A percentile compares a stretch with the other conserved stretches of the same genome.
phyloP scores from a whole-genome alignment of 1,284 basidiomycete species.

The Naganishia sp. region DNA sequence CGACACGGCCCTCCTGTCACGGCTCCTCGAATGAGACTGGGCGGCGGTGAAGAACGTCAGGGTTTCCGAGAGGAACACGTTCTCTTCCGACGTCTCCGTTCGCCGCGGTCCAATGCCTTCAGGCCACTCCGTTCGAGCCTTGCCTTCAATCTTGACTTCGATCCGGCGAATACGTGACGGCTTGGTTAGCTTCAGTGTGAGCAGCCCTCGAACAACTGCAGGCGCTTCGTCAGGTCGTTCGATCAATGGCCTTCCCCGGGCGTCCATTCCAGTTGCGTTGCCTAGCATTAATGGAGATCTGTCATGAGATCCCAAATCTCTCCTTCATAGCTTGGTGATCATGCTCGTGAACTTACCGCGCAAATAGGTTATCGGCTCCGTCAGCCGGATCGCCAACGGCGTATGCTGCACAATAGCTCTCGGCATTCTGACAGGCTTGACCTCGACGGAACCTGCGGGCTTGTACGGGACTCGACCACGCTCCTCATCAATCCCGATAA shows the following conservation, averaged over 20 bases:
- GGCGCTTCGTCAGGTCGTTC: slow-evolving; percentile 62
- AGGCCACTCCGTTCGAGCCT: slow-evolving; percentile 69
- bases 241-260: slow-evolving; percentile 56
- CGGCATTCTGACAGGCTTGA: slow-evolving; percentile 25
- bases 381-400: slow-evolving; percentile 67
- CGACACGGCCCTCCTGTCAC: slow-evolving; percentile 65
- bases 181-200: slow-evolving; percentile 77
- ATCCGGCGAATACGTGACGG: slow-evolving; percentile 86
- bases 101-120: slow-evolving; percentile 86
- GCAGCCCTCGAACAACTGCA: slow-evolving; percentile 81
- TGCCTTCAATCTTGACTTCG: slow-evolving; percentile 74
- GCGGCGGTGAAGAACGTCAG: slow-evolving; percentile 71
- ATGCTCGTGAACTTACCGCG: slow-evolving; percentile 51
- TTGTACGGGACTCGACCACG: slow-evolving; percentile 12
- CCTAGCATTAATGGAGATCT: slow-evolving; percentile 37
- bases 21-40: slow-evolving; percentile 39
- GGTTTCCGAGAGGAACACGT: slow-evolving; percentile 71
- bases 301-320: background rate
- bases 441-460: slow-evolving; percentile 14
- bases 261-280: slow-evolving; percentile 49
- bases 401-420: slow-evolving; percentile 24
- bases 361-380: slow-evolving; percentile 80
- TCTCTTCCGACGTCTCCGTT: slow-evolving; percentile 77
- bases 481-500: slow-evolving; percentile 2
- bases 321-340: background rate